Conservation (phyloP, 306 rosid species). For the Styphnolobium japonicum region DNA sequence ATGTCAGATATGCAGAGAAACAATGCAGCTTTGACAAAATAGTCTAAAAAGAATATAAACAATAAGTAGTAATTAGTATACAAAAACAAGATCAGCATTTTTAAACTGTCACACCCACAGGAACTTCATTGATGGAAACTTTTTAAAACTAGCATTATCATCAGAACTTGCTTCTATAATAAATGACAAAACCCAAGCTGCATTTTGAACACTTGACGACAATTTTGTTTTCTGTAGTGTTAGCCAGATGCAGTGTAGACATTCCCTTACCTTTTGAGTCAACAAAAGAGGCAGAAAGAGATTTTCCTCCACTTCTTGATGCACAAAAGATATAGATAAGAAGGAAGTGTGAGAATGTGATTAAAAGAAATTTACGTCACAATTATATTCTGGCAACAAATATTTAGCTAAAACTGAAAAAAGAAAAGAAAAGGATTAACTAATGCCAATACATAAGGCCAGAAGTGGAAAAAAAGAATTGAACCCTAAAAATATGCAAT, state of each 20-base stretch:
- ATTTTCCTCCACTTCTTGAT: constrained; percentile 3
- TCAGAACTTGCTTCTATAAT: constrained; percentile 2
- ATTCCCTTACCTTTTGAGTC: constrained; percentile 6
- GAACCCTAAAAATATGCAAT: not conserved
- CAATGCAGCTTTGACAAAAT: no score
- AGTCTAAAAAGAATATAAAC: not conserved
- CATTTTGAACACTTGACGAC: not conserved
- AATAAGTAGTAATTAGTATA: not conserved
- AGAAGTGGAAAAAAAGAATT: not conserved
- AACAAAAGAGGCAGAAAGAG: not conserved
- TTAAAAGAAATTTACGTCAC: constrained; percentile 7
- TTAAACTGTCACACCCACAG: not conserved
- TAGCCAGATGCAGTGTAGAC: not conserved
- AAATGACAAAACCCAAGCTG: not conserved
- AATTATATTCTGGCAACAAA: not conserved
- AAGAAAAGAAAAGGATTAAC: not conserved
- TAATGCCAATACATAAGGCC: not conserved
- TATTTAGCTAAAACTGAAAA: not conserved
- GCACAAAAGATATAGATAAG: not conserved
- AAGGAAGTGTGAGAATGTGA: not conserved
- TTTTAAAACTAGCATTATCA: not conserved
- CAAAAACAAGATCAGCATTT: not conserved
- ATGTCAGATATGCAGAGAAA: no score
- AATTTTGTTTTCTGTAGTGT: not conserved
- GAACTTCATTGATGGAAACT: not conserved